Evolutionary conservation across 345 rosid genomes (phyloP), one percentile per base, ranked within the genome.

Genomic region (Citrus medica): DNA sequence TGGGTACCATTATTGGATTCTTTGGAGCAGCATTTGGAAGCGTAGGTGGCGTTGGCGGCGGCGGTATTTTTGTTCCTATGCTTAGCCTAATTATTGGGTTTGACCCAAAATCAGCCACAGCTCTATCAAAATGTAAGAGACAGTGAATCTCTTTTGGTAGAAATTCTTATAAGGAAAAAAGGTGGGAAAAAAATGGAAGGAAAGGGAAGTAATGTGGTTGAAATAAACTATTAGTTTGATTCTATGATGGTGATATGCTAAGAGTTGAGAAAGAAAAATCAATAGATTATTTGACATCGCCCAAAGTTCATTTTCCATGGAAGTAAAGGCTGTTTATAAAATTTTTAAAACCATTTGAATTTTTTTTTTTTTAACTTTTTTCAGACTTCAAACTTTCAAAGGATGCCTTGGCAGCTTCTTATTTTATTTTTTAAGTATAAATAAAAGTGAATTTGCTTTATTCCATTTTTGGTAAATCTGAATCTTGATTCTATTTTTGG

Each of bases 1-100:
- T 87, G 80, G 97, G 96, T 38, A 80, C 87, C 24, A 68, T 87
- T 63, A 35, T 94, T 81, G 96, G 97, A 76, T 92, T 94, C 92
- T 84, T 89, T 40, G 98, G 96, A 46, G 98, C 98, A 21, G 94
- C 97, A 5, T 94, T 88, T 78, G 97, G 98, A 68, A 94, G 98
- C 40, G 98, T 91, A 19, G 98, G 97, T 27, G 98, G 98, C 70
- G 95, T 90, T 58, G 98, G 98, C 70, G 97, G 98, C 3, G 98
- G 94, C 74, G 97, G 98, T n/a, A 92, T 89, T 63, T 91, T 88
- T 60, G 92, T 91, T 19, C 95, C 97, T 3, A 92, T 94, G 98
- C 94, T 94, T 75, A 87, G 81, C 82, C 83, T 94, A 60, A 88
- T 94, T 71, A 81, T 94, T 79, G 97, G 98, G 65, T 94, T 91